phyloP scores from a whole-genome alignment of 768 basidiomycete species.

The Suillus americanus region DNA sequence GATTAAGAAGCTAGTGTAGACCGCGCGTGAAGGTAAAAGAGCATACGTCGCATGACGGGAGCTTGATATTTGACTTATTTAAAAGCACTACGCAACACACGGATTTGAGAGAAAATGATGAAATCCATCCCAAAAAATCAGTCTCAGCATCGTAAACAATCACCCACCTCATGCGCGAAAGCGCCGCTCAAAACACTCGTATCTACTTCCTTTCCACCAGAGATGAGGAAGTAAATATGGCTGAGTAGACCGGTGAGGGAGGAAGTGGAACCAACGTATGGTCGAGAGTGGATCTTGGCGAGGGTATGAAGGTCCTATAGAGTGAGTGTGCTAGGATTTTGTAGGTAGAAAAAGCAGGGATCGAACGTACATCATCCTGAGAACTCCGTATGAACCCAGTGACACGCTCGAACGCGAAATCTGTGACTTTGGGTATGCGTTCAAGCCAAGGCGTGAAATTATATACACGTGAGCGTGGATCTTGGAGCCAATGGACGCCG shows the following conservation, averaged over 20 bases:
- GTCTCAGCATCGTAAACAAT: background rate
- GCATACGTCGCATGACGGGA: background rate
- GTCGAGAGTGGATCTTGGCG: constrained; percentile 54
- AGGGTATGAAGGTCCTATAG: constrained; percentile 63
- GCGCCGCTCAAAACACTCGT: constrained; percentile 54
- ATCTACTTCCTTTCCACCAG: constrained; percentile 67
- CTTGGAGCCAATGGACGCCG: constrained; percentile 85
- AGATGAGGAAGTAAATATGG: constrained; percentile 88
- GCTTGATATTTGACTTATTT: background rate
- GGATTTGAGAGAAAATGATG: background rate
- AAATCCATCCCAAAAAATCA: background rate
- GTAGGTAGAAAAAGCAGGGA: background rate
- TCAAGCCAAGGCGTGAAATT: constrained; percentile 79
- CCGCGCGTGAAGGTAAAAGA: background rate
- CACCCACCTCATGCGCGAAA: constrained; percentile 60
- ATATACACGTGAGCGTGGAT: constrained; percentile 82
- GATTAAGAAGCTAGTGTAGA: background rate
- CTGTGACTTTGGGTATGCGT: constrained; percentile 68
- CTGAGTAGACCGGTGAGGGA: constrained; percentile 80
- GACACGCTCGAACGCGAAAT: constrained; percentile 84
- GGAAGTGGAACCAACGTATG: constrained; percentile 87
- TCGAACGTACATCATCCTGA: constrained; percentile 56
- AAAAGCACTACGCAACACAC: background rate
- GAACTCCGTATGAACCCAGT: constrained; percentile 77
- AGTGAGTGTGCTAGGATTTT: background rate